Conservation (phyloP, 2,329 filamentous ascomycete genomes). For the Penicillium digitatum region DNA sequence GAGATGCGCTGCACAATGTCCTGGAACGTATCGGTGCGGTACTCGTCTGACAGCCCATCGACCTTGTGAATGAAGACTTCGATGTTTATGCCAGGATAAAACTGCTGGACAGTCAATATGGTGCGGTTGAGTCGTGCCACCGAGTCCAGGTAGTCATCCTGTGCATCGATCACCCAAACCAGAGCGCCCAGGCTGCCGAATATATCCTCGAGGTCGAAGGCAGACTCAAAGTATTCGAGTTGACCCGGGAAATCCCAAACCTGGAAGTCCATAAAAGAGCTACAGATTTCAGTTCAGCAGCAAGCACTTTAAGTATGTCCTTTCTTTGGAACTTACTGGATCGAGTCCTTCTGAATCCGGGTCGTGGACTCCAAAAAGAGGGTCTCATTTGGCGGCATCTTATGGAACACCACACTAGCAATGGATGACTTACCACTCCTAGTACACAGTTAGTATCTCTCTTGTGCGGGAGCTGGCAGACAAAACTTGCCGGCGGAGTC, state of each 20-base stretch:
- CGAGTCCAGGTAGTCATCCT: slow-evolving; percentile 94
- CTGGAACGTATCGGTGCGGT: slow-evolving; percentile 90
- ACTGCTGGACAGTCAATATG: slow-evolving; percentile 81
- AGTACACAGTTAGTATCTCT: slow-evolving; percentile 17
- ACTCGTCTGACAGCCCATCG: slow-evolving; percentile 94
- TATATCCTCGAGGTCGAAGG: slow-evolving; percentile 86
- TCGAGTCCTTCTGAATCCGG: slow-evolving; percentile 87
- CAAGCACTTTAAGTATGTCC: not conserved
- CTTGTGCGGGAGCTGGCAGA: not conserved
- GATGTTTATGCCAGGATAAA: slow-evolving; percentile 90
- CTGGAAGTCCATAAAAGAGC: slow-evolving; percentile 98
- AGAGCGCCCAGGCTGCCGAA: slow-evolving; percentile 91
- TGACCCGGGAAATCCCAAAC: slow-evolving; percentile 97
- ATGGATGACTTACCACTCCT: slow-evolving; percentile 99
- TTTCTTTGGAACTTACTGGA: slow-evolving; percentile 65
- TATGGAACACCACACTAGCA: slow-evolving; percentile 98
- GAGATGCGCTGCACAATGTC: slow-evolving; percentile 96
- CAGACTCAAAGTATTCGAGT: slow-evolving; percentile 84
- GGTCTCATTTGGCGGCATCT: slow-evolving; percentile 91
- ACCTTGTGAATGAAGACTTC: slow-evolving; percentile 99
- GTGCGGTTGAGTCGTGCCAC: slow-evolving; percentile 82
- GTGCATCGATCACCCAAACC: slow-evolving; percentile 98
- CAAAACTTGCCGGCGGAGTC: slow-evolving; percentile 72
- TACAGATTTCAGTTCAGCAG: slow-evolving; percentile 36
- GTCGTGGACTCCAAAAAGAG: slow-evolving; percentile 94